These are phyloP conservation scores for Candolleomyces aberdarensis DNA, from an alignment of 768 basidiomycete genomes.

Conservation along the genomic window DNA sequence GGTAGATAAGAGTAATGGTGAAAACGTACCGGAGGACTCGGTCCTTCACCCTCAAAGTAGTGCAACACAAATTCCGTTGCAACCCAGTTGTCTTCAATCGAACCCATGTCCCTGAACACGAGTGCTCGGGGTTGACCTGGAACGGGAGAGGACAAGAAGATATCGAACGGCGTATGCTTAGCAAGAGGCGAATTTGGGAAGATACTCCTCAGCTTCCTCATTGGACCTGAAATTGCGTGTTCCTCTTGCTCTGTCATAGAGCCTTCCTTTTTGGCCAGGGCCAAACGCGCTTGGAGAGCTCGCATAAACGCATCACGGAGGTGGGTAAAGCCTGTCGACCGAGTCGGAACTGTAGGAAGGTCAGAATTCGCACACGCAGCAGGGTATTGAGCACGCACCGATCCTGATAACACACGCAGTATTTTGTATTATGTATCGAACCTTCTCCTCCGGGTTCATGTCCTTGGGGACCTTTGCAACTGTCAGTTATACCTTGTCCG, in stretches of 20 bases:
- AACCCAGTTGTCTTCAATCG: slow-evolving; percentile 71
- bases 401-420: slow-evolving; percentile 74
- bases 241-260: slow-evolving; percentile 59
- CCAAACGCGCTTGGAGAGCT: slow-evolving; percentile 60
- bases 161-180: slow-evolving; percentile 69
- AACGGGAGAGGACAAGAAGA: slow-evolving; percentile 60
- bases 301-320: slow-evolving; percentile 83
- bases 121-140: slow-evolving; percentile 49
- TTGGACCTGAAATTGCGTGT: slow-evolving; percentile 52
- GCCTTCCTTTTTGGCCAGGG: slow-evolving; percentile 46
- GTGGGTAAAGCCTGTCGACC: slow-evolving; percentile 74
- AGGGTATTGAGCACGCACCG: slow-evolving; percentile 35
- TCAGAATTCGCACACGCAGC: background rate
- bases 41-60: slow-evolving; percentile 69
- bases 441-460: slow-evolving; percentile 66
- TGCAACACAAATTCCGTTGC: slow-evolving; percentile 69
- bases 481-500: slow-evolving; percentile 1
- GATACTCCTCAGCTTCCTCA: slow-evolving; percentile 70
- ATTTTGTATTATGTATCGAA: slow-evolving; percentile 62
- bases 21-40: slow-evolving; percentile 65
- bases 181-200: slow-evolving; percentile 67
- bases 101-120: slow-evolving; percentile 70
- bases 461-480: slow-evolving; percentile 45
- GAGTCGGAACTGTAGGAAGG: slow-evolving; percentile 61
- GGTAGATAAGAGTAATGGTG: background rate